Base-by-base conservation (phyloP, 1,139 yeast species). In the Yamadazyma pseudoaaseri region DNA sequence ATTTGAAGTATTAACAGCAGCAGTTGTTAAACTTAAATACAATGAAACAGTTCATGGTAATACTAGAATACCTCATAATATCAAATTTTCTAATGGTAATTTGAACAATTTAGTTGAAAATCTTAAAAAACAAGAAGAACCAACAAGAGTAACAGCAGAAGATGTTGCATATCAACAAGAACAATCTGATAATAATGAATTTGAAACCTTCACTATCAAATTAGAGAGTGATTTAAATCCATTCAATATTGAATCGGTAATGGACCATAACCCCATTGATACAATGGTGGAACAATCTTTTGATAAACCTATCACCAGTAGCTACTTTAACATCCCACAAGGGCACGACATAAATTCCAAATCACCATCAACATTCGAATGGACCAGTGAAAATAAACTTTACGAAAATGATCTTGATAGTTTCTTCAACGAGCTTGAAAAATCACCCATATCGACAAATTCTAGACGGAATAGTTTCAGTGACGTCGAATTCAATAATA, bases 1-100 rank as follows among this genome's bases (percentile, higher is more conserved):
- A 17, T 82, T 84, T 52, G 84, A 81, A 45, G 76, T 83, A 26
- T 58, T 87, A 35, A 71, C 86, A 0, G 80, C 83, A 16, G 95
- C 87, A 0, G 81, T 86, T 14, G 65, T 82, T 14, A 78, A 79
- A 48, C 57, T 86, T 31, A 76, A 76, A 41, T 81, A 79, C 47
- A 64, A 70, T 36, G 75, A 72, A 38, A 47, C 48, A 4, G 60
- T 62, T 17, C 54, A 52, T 17, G 67, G 62, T 1, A 49, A 45
- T 28, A 34, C 43, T 13, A 39, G 34, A 16, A 20, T 43, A 23
- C 40, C 45, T 12, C 29, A 34, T 8, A 40, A 33, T 13, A 47
- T 42, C 32, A 45, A 23, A n/a, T 39, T 64, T 40, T 52, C 65
- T 31, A 66, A 65, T 37, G 62, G 62, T 15, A 71, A 65, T 43